Evolutionary conservation across 129 eudicot genomes (phyloP), one percentile per base, ranked within the genome.

Genomic region (Deinandra increscens): DNA sequence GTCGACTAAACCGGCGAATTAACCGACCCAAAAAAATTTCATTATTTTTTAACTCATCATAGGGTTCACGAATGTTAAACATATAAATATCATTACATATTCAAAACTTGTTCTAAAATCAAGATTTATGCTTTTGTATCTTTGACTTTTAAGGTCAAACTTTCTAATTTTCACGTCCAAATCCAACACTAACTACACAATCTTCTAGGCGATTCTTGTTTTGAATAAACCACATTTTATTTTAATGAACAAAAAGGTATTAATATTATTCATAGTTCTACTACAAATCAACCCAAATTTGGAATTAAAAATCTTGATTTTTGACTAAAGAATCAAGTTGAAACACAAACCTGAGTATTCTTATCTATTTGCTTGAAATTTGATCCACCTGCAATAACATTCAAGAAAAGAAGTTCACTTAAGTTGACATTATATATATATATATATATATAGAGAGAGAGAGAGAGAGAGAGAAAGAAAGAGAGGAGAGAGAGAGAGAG

Each of bases 331-430:
- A 66, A 19, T 55, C 7, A 66, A 4, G 18, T 14, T 69, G 18
- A 69, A 76, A 76, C 53, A 46, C 6, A 17, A 48, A 83, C 87
- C 84, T 68, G 78, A 12, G 42, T 19, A 77, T 64, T 22, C 14
- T 73, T 69, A 58, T 72, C 41, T 44, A 66, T n/a, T 19, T 44
- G 75, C 82, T 81, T 81, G 62, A 69, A 79, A 39, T 39, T 78
- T 37, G 71, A 46, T 67, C 82, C 79, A 66, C 85, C 88, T 84
- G 79, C 46, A 63, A 51, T 43, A 64, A 72, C 75, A 78, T 34
- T 10, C 61, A 64, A 41, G 17, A 75, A 54, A 54, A 17, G 15
- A 19, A 69, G 0, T n/a, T 9, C 9, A 66, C 20, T 34, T 38
- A 10, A 1, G 1, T 20, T 60, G 17, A 51, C 23, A 26, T 6